These are phyloP conservation scores for Phytophthora sansomeana DNA, from an alignment of 352 stramenopile species.

Conservation along the genomic window DNA sequence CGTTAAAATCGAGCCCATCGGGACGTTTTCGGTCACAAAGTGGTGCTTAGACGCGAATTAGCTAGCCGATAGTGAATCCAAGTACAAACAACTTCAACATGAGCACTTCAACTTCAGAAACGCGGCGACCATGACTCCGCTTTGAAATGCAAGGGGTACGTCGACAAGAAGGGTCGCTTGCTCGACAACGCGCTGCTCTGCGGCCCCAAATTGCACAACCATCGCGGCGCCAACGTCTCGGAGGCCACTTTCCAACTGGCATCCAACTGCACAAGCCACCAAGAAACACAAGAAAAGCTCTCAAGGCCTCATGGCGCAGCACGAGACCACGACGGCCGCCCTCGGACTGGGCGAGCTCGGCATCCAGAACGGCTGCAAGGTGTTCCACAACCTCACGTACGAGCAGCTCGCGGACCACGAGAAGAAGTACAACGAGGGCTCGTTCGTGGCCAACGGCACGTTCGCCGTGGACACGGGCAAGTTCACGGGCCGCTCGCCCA, in stretches of 20 bases:
- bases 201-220: no score
- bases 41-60: constrained; percentile 35
- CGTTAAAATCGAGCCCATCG: constrained; percentile 41
- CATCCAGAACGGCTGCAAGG: constrained; percentile 88
- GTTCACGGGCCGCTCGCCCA: constrained; percentile 98
- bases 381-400: constrained; percentile 97
- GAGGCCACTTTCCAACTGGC: no score
- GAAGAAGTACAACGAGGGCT: constrained; percentile 92
- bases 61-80: neutral
- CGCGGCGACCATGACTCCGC: no score
- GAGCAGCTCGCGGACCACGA: constrained; percentile 96
- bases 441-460: constrained; percentile 91
- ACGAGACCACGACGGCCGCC: constrained; percentile 65
- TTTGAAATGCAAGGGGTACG: constrained; percentile 15
- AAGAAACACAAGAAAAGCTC: no score
- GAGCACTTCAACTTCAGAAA: neutral
- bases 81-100: constrained; percentile 12
- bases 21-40: constrained; percentile 54
- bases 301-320: constrained; percentile 59
- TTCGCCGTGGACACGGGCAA: constrained; percentile 98
- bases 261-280: no score
- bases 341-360: constrained; percentile 85
- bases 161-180: neutral
- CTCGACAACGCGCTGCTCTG: neutral
- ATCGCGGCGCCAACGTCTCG: no score